Evolutionary conservation across 352 stramenopile genomes (phyloP), one percentile per base, ranked within the genome.

Genomic region (Pythium guiyangense): DNA sequence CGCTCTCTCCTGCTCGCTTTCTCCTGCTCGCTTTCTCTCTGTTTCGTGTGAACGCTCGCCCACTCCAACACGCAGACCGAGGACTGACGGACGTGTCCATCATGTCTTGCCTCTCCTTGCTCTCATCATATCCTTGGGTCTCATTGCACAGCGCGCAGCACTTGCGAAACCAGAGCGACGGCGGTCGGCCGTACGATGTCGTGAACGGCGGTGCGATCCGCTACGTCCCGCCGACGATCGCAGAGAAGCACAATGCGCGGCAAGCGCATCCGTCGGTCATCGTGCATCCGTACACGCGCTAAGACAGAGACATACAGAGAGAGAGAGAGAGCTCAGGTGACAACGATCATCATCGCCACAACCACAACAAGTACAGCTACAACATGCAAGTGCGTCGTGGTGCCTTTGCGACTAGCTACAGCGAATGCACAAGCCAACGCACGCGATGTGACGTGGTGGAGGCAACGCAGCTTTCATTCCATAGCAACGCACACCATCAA

Each of bases 111-210:
- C 17, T 34, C 42, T 55, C 15, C 14, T 26, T 8, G 35, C 27
- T 40, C 35, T 14, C 35, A n/a, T n/a, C n/a, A n/a, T n/a, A n/a
- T n/a, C n/a, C n/a, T n/a, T n/a, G n/a, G n/a, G n/a, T n/a, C n/a
- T n/a, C n/a, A n/a, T n/a, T 54, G 17, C n/a, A 35, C 49, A 91
- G 78, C 43, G 79, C 81, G 18, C 79, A 89, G 62, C n/a, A 87
- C n/a, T 53, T 93, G 20, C 80, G 84, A 20, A 90, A 93, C 51
- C 63, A 91, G 71, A 71, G 73, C 58, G 73, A 76, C 2, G 77
- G 60, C 1, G 84, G 80, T 1, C 77, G 79, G 22, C 54, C 74
- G n/a, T 87, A 74, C 57, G 65, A 90, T 42, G 84, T 93, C 22
- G 63, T 91, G 40, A 91, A 85, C 37, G 78, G 82, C 20, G 77